A percentile compares a stretch with the other conserved stretches of the same genome.
phyloP scores from a whole-genome alignment of 768 basidiomycete species.

The Boletus sp. region DNA sequence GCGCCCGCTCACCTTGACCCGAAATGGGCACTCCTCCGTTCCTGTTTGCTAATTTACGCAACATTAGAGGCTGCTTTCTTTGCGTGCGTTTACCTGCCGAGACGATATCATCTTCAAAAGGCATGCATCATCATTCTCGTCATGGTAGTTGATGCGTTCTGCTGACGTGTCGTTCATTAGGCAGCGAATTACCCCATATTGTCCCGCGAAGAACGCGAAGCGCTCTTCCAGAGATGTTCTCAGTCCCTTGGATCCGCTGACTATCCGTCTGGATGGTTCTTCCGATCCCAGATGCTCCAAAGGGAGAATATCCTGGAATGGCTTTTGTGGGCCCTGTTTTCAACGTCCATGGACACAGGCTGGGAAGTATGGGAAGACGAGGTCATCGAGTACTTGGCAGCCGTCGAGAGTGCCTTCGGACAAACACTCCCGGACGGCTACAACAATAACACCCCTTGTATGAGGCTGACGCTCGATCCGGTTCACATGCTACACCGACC shows the following conservation, averaged over 20 bases:
- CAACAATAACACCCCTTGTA: constrained; percentile 38
- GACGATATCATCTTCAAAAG: constrained; percentile 45
- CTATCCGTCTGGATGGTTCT: constrained; percentile 55
- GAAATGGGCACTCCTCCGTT: constrained; percentile 5
- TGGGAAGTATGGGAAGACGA: constrained; percentile 48
- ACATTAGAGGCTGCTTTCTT: constrained; percentile 50
- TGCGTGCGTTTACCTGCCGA: constrained; percentile 47
- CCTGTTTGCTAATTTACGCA: constrained; percentile 33
- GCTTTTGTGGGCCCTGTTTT: constrained; percentile 67
- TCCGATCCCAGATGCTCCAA: constrained; percentile 32
- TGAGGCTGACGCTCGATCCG: constrained; percentile 56
- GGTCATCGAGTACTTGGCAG: constrained; percentile 44
- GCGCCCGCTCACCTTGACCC: background rate
- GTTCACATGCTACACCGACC: constrained; percentile 58
- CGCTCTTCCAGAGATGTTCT: constrained; percentile 50
- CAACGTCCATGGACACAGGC: constrained; percentile 32
- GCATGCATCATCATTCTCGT: constrained; percentile 18
- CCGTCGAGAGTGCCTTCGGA: constrained; percentile 42
- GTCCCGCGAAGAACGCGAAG: constrained; percentile 41
- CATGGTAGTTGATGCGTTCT: background rate
- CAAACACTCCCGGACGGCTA: constrained; percentile 41
- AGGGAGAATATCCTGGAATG: constrained; percentile 55
- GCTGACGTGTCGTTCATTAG: constrained; percentile 19
- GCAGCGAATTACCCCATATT: constrained; percentile 38
- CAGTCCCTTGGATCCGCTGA: constrained; percentile 16